Evolutionary conservation across 257 asterid species (phyloP).

Genomic region (Solanum etuberosum): DNA sequence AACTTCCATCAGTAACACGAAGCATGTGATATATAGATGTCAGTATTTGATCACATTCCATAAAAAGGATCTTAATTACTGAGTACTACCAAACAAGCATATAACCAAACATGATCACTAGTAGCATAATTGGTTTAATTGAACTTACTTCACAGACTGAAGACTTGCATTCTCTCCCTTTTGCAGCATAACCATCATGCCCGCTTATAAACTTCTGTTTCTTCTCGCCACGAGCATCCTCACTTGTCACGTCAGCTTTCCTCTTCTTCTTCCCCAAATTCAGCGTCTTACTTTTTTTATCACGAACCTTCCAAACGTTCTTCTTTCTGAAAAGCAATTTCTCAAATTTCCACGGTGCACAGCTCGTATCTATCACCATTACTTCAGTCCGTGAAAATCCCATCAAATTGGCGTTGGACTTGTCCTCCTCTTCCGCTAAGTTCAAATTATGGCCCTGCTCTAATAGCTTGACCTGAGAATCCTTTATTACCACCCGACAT

Average conservation of each 20-base stretch:
- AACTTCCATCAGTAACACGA: not conserved
- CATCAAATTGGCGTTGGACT: slow-evolving; percentile 21
- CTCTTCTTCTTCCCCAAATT: slow-evolving; percentile 35
- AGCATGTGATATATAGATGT: not conserved
- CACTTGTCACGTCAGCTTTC: slow-evolving; percentile 16
- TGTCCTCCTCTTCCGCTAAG: slow-evolving; percentile 23
- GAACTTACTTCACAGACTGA: slow-evolving; percentile 23
- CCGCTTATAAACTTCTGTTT: slow-evolving; percentile 31
- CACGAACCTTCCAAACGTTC: slow-evolving; percentile 78
- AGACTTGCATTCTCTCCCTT: slow-evolving; percentile 12
- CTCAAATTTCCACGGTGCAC: slow-evolving; percentile 72
- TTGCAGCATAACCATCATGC: slow-evolving; percentile 1
- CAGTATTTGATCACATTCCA: not conserved
- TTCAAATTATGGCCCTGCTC: slow-evolving; percentile 11
- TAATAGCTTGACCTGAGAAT: not conserved
- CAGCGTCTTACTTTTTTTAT: slow-evolving; percentile 35
- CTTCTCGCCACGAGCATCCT: slow-evolving; percentile 19
- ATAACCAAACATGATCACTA: not conserved
- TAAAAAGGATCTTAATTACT: not conserved
- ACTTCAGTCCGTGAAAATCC: slow-evolving; percentile 87
- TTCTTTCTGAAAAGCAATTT: slow-evolving; percentile 71
- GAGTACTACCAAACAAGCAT: not conserved
- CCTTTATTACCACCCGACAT: slow-evolving; percentile 33
- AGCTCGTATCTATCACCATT: slow-evolving; percentile 82
- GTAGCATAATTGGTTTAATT: not conserved